Evolutionary conservation across 139 green algal genomes (phyloP), one percentile per base, ranked within the genome.

Genomic region (Gonium pectorale): DNA sequence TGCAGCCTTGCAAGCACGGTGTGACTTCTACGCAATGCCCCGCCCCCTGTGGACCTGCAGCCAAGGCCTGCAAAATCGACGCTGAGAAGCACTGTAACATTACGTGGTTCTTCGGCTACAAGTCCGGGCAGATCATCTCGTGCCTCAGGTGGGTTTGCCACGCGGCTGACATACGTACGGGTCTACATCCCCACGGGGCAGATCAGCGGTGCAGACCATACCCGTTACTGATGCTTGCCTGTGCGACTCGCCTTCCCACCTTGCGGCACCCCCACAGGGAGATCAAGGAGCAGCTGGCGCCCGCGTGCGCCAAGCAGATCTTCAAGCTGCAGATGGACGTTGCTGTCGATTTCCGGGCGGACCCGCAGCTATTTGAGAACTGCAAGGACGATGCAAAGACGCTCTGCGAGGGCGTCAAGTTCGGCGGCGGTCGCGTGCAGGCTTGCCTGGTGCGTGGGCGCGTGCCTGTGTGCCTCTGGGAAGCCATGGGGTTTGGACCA

Each of bases 61-160:
- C 94, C 37, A 88, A 88, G 51, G 92, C 93, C 0, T 97, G 94
- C 79, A 94, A 95, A 60, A 78, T 75, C 15, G 95, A 97, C 77
- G 92, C 93, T 9, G 83, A 90, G 7, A 94, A 93, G 80, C 77
- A 93, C 62, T 97, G 93, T 75, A 88, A 87, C 52, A 81, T 92
- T 31, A 86, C 64, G 2, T 91, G 80, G 88, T 87, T 89, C 62
- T 89, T 91, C n/a, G 86, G 84, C 15, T 83, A 89, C 51, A 86
- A 90, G 73, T 82, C 87, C 1, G 91, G 87, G 3, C 89, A 89
- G n/a, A 88, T 97, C 72, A 90, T 95, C 17, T 87, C 89, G 1
- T 96, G 94, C 87, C 90, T 96, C 24, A 88, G 92, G 69, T 90
- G 56, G 8, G 79, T 13, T 29, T 1, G 6, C 11, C 27, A 22